phyloP scores from a whole-genome alignment of 2,329 filamentous ascomycete genomes.

The Aspergillus neoniger region DNA sequence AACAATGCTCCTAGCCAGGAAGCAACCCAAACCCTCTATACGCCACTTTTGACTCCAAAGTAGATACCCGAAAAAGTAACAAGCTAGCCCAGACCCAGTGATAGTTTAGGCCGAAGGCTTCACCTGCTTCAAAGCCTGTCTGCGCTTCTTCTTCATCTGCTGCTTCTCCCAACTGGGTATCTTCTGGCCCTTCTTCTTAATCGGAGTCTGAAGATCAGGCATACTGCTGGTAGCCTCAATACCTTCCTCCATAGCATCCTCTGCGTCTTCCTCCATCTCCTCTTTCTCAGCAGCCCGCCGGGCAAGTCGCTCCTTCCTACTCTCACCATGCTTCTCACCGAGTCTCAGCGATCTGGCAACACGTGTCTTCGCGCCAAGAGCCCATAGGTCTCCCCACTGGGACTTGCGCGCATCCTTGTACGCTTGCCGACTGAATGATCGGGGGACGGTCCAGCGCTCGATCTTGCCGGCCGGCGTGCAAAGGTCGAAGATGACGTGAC shows the following conservation, averaged over 20 bases:
- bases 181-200: conserved; percentile 36
- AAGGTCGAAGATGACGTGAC: conserved; percentile 85
- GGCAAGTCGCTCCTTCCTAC: conserved; percentile 44
- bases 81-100: too few species aligned
- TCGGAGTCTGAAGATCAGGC: conserved; percentile 20
- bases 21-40: neutral
- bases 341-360: conserved; percentile 62
- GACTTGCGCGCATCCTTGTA: conserved; percentile 92
- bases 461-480: conserved; percentile 84
- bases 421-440: conserved; percentile 75
- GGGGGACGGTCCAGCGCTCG: conserved; percentile 91
- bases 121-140: conserved; percentile 43
- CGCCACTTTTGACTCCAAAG: neutral
- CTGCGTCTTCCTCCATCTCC: conserved; percentile 29
- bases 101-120: neutral
- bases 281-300: conserved; percentile 36
- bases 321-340: conserved; percentile 51
- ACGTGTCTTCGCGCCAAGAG: conserved; percentile 86
- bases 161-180: conserved; percentile 48
- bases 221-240: conserved; percentile 10
- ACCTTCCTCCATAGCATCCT: conserved; percentile 17
- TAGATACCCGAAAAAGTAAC: neutral
- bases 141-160: conserved; percentile 45
- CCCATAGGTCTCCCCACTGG: conserved; percentile 92
- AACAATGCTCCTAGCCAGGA: neutral